These are phyloP conservation scores for Fusarium nelsonii DNA, from an alignment of 2,329 filamentous ascomycete species.

Conservation along the genomic window DNA sequence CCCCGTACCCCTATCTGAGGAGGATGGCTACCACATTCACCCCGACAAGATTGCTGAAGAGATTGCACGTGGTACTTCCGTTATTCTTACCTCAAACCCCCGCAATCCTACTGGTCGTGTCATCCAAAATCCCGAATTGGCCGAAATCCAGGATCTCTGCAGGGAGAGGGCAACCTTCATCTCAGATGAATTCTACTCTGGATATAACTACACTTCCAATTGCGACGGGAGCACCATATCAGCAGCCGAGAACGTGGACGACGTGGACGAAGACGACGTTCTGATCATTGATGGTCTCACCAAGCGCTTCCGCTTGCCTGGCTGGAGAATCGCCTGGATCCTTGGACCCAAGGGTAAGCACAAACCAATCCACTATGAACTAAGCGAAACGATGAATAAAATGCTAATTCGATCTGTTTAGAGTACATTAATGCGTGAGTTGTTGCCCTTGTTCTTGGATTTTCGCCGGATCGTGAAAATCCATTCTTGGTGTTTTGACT, in stretches of 20 bases:
- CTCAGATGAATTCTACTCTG: constrained; percentile 96
- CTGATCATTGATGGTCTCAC: constrained; percentile 95
- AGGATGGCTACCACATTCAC: constrained; percentile 93
- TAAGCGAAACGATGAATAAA: background rate
- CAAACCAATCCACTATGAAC: background rate
- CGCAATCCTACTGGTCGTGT: constrained; percentile 94
- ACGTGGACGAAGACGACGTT: constrained; percentile 91
- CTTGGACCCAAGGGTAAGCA: constrained; percentile 80
- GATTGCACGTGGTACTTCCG: constrained; percentile 85
- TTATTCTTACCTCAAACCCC: constrained; percentile 95
- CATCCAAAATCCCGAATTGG: constrained; percentile 84
- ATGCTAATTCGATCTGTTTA: constrained; percentile 39
- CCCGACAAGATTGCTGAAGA: constrained; percentile 93
- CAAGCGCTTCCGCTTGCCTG: constrained; percentile 95
- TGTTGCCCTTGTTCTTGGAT: background rate
- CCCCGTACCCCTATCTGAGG: constrained; percentile 84
- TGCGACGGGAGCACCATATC: constrained; percentile 77
- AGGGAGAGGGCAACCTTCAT: constrained; percentile 91
- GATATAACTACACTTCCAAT: constrained; percentile 97
- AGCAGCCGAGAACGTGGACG: constrained; percentile 89
- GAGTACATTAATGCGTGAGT: constrained; percentile 88
- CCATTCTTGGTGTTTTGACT: background rate
- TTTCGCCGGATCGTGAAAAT: background rate
- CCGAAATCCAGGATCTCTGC: constrained; percentile 93
- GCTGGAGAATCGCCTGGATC: constrained; percentile 98